Evolutionary conservation across 106 monocot genomes (phyloP), one percentile per base, ranked within the genome.

Genomic region (Dioscorea dumetorum): DNA sequence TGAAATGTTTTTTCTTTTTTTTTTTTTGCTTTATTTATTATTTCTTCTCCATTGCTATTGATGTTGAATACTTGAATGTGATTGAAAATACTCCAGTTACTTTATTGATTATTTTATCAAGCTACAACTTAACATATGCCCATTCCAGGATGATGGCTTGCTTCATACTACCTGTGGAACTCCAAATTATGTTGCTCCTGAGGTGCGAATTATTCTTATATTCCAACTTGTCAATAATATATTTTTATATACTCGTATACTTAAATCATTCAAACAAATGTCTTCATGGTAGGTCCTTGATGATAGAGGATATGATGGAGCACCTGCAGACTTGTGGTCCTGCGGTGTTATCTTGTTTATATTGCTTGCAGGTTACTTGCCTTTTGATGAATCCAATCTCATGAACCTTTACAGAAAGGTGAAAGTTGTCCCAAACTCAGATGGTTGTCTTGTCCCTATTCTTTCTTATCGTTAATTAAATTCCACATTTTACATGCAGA

Each of bases 141-240:
- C 75, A 35, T 22, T 72, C 4, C 73, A 93, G 93, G 93, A 69
- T 72, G 93, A 93, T 79, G 93, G 93, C 2, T 75, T 93, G 75
- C 67, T 93, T 72, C 93, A 93, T 67, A 93, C 93, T 49, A 66
- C 85, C 28, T 93, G 93, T 50, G 93, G 93, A 57, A 93, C 93
- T 48, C 93, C 93, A 79, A 93, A 93, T 62, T 93, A 93, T 75
- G 93, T 93, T 64, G 85, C 93, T 77, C 93, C 93, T 24, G 93
- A 93, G 93, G 93, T 93, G 50, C 15, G 2, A 41, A 41, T 41
- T 10, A 41, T 41, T 41, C 28, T 41, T 41, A 41, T 41, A 6
- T 41, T 41, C 41, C 41, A n/a, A n/a, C n/a, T 8, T 41, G 41
- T 0, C 41, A 6, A 41, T 41, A 41, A 41, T 41, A 10, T 41